Evolutionary conservation across 257 asterid genomes (phyloP), one percentile per base, ranked within the genome.

Genomic region (Przewalskia tangutica): DNA sequence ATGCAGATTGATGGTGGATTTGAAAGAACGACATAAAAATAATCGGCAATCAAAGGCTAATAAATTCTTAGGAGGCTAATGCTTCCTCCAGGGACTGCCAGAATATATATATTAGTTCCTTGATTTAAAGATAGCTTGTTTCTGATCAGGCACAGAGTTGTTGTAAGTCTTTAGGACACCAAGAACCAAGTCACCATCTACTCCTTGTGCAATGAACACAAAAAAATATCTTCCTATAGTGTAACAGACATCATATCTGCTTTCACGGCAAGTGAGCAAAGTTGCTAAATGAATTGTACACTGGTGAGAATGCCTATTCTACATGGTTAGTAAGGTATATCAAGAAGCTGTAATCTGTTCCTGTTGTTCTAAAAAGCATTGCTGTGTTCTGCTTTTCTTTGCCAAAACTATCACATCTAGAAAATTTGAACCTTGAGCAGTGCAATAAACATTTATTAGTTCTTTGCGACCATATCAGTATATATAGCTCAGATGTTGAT

Each of bases 1-100:
- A 95, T 95, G 98, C 98, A 95, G 90, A 89, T 90, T 75, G 98
- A 97, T 18, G 90, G 97, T 17, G 92, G 96, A 60, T 92, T 93
- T 77, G 96, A 92, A 83, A 83, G 94, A 83, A 81, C 91, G 75
- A 83, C 93, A 17, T 93, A 85, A 71, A 55, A 80, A 59, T 44
- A 79, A 59, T 40, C 32, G 0, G 18, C 51, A 71, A 27, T 46
- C 79, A 71, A 71, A 46, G 38, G 79, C 59, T 11, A 71, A 71
- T 71, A 71, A 71, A 71, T 71, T 71, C 79, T 20, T 48, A 71
- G 79, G 79, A 71, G 59, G 79, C 79, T 46, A 46, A 71, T 10
- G 78, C 78, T 71, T 71, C 78, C 78, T 12, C 12, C 10, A 20
- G 78, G 78, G 36, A 46, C 78, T 46, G 42, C 78, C 53, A 46